Conservation (phyloP, 345 rosid species). For the Hypericum perforatum region DNA sequence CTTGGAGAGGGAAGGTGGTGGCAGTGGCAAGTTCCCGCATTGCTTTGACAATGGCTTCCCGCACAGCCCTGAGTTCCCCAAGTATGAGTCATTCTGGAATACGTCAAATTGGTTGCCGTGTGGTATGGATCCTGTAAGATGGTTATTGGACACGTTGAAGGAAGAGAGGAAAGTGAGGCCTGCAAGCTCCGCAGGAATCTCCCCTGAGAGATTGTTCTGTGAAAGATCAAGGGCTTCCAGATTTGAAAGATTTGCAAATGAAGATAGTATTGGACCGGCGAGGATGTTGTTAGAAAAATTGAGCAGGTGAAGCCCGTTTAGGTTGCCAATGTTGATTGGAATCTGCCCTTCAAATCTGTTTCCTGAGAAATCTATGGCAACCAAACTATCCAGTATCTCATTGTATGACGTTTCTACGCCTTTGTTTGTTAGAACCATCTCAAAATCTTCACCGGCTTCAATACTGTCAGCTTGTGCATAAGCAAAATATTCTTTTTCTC, state of each 20-base stretch:
- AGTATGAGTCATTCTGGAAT: not conserved
- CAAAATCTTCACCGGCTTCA: too few species aligned
- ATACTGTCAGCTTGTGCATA: too few species aligned
- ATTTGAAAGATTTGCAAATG: constrained; percentile 3
- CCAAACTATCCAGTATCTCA: not conserved
- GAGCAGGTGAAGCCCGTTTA: too few species aligned
- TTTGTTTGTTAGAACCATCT: too few species aligned
- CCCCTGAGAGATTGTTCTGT: constrained; percentile 4
- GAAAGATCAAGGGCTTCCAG: constrained; percentile 15
- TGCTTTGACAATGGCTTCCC: not conserved
- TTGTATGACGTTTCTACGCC: too few species aligned
- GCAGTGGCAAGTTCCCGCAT: not conserved
- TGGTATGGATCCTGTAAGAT: constrained; percentile 10
- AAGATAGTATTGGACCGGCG: not conserved
- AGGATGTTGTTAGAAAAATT: too few species aligned
- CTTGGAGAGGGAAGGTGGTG: not conserved
- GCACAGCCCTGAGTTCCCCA: not conserved
- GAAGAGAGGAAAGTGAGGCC: constrained; percentile 5
- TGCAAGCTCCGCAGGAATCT: constrained; percentile 3
- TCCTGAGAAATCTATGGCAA: not conserved
- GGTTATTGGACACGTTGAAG: constrained; percentile 15
- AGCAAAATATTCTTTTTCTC: too few species aligned
- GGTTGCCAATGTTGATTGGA: not conserved
- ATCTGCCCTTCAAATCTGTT: constrained; percentile 7
- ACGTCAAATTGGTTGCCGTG: not conserved